Base-by-base conservation (phyloP, 2,329 filamentous ascomycete genomes). In the Massarina eburnea region DNA sequence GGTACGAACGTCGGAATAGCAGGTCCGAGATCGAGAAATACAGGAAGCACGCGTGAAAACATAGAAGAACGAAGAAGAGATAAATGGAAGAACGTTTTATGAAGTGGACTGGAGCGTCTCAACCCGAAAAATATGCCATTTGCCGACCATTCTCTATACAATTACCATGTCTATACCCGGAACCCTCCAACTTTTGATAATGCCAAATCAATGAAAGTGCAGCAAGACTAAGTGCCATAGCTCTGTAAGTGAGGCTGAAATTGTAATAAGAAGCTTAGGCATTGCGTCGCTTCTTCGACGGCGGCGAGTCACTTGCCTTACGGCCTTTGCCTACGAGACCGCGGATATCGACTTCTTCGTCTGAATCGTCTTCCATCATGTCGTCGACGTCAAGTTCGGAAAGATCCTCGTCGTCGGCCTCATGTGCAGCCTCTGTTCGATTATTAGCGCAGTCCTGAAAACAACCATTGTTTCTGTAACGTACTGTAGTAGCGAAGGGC, bases 401-500 rank as follows among this genome's bases (percentile, higher is more conserved):
- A 63, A 86, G 67, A 9, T 81, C 80, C 40, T 85, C 84, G 45
- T 81, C 75, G 60, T 90, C 86, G 43, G 86, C 83, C 36, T 89
- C 88, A 73, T 88, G 80, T 42, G 80, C 66, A 81, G 73, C 39
- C 43, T 42, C 8, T 20, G 38, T 37, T 10, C 9, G 12, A 3
- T 33, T 30, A 5, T 29, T 40, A 32, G 19, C 17, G 24, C 15
- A 21, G 29, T 41, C 6, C 17, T 3, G 15, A 17, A 19, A 10
- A 12, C 12, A 21, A 4, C 10, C 7, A 21, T 6, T 5, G 8
- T 20, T 8, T n/a, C 4, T 10, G 20, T 42, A 2, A 81, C 88
- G 74, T 76, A 94, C 89, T 88, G 75, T 94, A 97, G 75, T 94
- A 95, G 71, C 88, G 89, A 70, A 95, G 85, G 46, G 91, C 92